These are phyloP conservation scores for Aspergillus texensis DNA, from an alignment of 2,329 filamentous ascomycete genomes.

Conservation along the genomic window DNA sequence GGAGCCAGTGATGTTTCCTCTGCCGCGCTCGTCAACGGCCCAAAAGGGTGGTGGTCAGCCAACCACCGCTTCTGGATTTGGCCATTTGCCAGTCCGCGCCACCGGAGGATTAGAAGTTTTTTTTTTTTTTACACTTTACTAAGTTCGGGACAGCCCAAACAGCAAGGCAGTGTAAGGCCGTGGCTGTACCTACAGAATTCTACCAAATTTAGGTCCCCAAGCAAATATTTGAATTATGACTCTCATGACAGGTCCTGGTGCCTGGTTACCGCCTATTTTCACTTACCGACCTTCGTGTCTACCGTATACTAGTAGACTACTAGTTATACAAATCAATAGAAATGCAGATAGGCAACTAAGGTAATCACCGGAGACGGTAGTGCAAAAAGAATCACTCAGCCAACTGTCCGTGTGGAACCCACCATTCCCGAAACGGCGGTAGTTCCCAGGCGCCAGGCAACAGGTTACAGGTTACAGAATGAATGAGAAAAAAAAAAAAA, in stretches of 20 bases:
- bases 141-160: not conserved
- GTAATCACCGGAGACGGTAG: not conserved
- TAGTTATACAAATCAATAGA: not conserved
- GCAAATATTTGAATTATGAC: not conserved
- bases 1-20: not conserved
- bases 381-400: not conserved
- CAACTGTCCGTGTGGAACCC: not conserved
- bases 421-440: not conserved
- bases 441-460: conserved; percentile 2
- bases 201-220: not conserved
- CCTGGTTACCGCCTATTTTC: not conserved
- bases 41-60: conserved; percentile 4
- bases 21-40: not conserved
- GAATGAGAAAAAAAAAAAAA: not conserved
- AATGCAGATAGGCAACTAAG: not conserved
- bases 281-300: not conserved
- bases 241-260: not conserved
- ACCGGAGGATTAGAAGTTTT: not conserved
- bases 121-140: not conserved
- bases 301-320: not conserved
- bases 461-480: not conserved
- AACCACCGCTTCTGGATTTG: conserved; percentile 6
- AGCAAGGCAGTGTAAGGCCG: not conserved
- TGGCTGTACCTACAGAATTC: not conserved
- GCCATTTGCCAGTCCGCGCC: conserved; percentile 5